Conservation (phyloP, 1,139 yeast species). For the Geotrichum citri-aurantii region DNA sequence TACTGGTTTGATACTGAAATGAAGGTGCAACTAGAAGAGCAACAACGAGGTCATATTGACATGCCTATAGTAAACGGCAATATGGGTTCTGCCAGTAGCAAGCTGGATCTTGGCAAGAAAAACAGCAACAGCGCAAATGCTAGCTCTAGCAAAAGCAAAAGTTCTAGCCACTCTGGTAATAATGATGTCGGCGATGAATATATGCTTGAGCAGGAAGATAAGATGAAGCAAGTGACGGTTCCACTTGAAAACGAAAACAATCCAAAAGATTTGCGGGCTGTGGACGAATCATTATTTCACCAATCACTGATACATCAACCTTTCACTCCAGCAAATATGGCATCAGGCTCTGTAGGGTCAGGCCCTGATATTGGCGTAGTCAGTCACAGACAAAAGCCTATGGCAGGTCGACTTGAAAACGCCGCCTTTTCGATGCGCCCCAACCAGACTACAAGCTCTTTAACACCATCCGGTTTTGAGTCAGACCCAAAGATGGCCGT, state of each 20-base stretch:
- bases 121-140: neutral
- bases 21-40: slow-evolving; percentile 1
- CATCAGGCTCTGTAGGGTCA: neutral
- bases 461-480: neutral
- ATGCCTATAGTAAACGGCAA: neutral
- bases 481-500: neutral
- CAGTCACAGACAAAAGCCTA: neutral
- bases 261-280: neutral
- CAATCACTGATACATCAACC: slow-evolving; percentile 14
- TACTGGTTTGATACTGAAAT: slow-evolving; percentile 9
- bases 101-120: neutral
- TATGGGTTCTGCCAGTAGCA: neutral
- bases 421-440: neutral
- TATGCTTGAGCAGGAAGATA: neutral
- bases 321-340: slow-evolving; percentile 3
- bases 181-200: neutral
- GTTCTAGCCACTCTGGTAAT: neutral
- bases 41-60: neutral
- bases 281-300: slow-evolving; percentile 10
- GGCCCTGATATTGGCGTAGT: neutral
- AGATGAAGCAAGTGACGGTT: neutral
- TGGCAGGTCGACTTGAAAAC: neutral
- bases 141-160: neutral
- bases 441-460: neutral
- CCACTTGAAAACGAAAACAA: neutral